A percentile compares a stretch with the other conserved stretches of the same genome.
These are phyloP conservation scores for Citeromyces hawaiiensis DNA, from an alignment of 1,139 yeast species.

Conservation along the genomic window DNA sequence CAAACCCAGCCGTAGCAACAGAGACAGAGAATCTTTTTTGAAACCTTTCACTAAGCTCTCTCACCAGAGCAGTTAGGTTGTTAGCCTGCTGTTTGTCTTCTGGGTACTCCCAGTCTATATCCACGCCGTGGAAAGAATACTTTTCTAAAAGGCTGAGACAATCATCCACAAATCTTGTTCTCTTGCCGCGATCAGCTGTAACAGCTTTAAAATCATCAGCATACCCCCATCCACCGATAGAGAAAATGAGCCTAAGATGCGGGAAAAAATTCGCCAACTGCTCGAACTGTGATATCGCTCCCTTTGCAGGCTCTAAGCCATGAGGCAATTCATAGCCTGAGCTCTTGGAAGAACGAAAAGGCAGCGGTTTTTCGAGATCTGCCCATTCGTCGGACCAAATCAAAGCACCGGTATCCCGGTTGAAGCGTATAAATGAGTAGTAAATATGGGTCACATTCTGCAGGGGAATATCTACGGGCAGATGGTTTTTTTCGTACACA, in stretches of 20 bases:
- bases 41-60: conserved; percentile 13
- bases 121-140: conserved; percentile 79
- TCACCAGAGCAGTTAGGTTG: conserved; percentile 30
- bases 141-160: conserved; percentile 31
- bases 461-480: conserved; percentile 48
- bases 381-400: conserved; percentile 55
- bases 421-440: conserved; percentile 63
- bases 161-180: conserved; percentile 35
- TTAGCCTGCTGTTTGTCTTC: conserved; percentile 28
- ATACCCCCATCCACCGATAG: conserved; percentile 87
- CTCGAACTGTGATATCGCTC: conserved; percentile 44
- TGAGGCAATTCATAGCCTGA: not conserved
- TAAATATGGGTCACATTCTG: conserved; percentile 49
- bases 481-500: conserved; percentile 43
- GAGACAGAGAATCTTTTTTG: conserved; percentile 35
- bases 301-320: conserved; percentile 16
- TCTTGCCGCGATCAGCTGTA: conserved; percentile 20
- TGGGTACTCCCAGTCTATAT: conserved; percentile 94
- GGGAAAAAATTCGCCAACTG: conserved; percentile 34
- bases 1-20: conserved; percentile 67
- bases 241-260: conserved; percentile 46
- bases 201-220: conserved; percentile 35
- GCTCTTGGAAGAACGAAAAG: not conserved
- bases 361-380: conserved; percentile 20
- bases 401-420: conserved; percentile 37